Evolutionary conservation across 1,139 yeast species (phyloP), one percentile per base, ranked within the genome.

Genomic region (Yamadazyma dendronema): DNA sequence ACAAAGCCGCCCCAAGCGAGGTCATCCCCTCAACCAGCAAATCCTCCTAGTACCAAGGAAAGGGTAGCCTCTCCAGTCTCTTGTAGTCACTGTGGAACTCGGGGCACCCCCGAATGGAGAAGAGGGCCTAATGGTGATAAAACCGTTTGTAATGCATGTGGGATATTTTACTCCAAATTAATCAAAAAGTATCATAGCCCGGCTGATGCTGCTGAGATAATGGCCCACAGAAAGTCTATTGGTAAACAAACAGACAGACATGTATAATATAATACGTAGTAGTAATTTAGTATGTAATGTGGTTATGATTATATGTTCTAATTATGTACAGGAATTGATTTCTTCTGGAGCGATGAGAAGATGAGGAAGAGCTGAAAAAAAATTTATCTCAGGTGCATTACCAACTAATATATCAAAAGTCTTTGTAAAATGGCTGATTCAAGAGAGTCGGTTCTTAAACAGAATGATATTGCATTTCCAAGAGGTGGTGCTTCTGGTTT

Each of bases 401-500:
- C 30, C n/a, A n/a, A n/a, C n/a, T n/a, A n/a, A n/a, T n/a, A n/a
- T n/a, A n/a, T n/a, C n/a, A n/a, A 22, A 35, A 19, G 26, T 7
- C 16, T n/a, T 19, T 13, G 26, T 11, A 34, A 13, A 12, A 42
- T 38, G 40, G 36, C 38, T 30, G 46, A 39, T 6, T 31, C 42
- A 4, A 32, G 36, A 23, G 40, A 39, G 16, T 40, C 43, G 11
- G 40, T 42, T 19, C 43, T 68, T 40, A 65, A 63, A 41, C 67
- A 67, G 43, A 75, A 71, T 46, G 94, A 85, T 47, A 75, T 80
- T 37, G 78, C 95, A 14, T 92, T 92, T 57, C 98, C 98, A 35
- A 83, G 99, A 78, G 98, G 98, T 52, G 97, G 97, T 38, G 79
- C 85, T 9, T 77, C 90, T 17, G 87, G 81, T 13, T 74, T 90